Evolutionary conservation across 2,329 filamentous ascomycete species (phyloP).

Genomic region (Teratosphaeria pseudoeucalypti): DNA sequence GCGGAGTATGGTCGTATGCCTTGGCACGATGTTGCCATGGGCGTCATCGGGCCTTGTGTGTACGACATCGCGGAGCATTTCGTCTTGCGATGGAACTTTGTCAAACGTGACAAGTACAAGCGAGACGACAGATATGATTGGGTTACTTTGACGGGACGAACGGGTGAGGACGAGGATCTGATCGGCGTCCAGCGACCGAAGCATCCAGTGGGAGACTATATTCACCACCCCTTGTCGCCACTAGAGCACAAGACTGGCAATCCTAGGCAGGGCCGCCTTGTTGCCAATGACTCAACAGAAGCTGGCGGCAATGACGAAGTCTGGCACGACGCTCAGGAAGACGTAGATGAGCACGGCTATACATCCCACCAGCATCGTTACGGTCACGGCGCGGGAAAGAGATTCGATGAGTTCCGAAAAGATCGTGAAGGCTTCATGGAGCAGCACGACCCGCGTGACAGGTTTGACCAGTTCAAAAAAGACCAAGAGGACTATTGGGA

Average conservation of each 20-base stretch:
- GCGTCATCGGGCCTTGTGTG: conserved; percentile 75
- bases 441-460: not conserved
- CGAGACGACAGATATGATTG: conserved; percentile 74
- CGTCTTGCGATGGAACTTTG: conserved; percentile 87
- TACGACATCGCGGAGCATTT: conserved; percentile 96
- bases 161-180: conserved; percentile 71
- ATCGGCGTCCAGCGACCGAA: conserved; percentile 80
- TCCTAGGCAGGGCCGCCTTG: conserved; percentile 28
- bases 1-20: conserved; percentile 90
- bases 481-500: not conserved
- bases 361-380: conserved; percentile 19
- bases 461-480: not conserved
- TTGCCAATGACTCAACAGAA: not conserved
- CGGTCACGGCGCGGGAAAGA: conserved; percentile 19
- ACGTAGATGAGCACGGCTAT: conserved; percentile 24
- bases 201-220: conserved; percentile 79
- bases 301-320: conserved; percentile 4
- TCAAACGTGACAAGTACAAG: conserved; percentile 97
- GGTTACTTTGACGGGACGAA: conserved; percentile 66
- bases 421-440: not conserved
- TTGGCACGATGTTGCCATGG: conserved; percentile 95
- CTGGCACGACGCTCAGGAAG: conserved; percentile 19
- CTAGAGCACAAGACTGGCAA: conserved; percentile 52
- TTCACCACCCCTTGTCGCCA: conserved; percentile 66
- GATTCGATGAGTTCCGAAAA: conserved; percentile 1